Evolutionary conservation across 345 rosid genomes (phyloP).

Genomic region (Linum trigynum): DNA sequence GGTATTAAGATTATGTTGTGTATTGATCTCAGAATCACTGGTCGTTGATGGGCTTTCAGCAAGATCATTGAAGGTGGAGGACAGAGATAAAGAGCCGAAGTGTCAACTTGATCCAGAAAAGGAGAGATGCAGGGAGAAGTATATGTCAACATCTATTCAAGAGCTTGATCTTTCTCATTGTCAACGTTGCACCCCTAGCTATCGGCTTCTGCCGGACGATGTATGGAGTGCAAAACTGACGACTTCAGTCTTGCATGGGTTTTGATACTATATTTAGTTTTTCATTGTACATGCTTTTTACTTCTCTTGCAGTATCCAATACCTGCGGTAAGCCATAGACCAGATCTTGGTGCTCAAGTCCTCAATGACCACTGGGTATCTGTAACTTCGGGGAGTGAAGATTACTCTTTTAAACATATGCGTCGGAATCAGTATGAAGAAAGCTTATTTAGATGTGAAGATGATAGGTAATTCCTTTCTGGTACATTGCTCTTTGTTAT

Average conservation of each 20-base stretch:
- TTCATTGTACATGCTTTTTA: constrained; percentile 5
- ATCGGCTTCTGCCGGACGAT: constrained; percentile 83
- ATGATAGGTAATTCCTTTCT: constrained; percentile 57
- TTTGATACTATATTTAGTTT: constrained; percentile 11
- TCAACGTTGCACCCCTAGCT: constrained; percentile 88
- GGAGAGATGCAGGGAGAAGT: constrained; percentile 71
- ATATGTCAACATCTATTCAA: constrained; percentile 78
- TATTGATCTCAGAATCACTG: constrained; percentile 51
- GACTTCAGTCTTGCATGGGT: not conserved
- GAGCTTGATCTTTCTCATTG: constrained; percentile 95
- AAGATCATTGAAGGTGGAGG: constrained; percentile 55
- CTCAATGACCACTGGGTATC: constrained; percentile 97
- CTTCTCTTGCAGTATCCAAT: constrained; percentile 63
- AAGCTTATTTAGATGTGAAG: constrained; percentile 95
- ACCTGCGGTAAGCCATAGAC: constrained; percentile 70
- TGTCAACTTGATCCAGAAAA: constrained; percentile 62
- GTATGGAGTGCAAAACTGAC: constrained; percentile 30
- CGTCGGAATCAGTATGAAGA: constrained; percentile 94
- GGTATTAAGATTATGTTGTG: not conserved
- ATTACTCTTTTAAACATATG: constrained; percentile 94
- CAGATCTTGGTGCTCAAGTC: constrained; percentile 74
- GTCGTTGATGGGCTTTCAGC: constrained; percentile 45
- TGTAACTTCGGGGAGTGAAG: constrained; percentile 96
- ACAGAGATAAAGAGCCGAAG: constrained; percentile 59
- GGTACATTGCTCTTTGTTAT: not conserved